Evolutionary conservation across 1,139 yeast species (phyloP).

Genomic region (Magnusiomyces paraingens): DNA sequence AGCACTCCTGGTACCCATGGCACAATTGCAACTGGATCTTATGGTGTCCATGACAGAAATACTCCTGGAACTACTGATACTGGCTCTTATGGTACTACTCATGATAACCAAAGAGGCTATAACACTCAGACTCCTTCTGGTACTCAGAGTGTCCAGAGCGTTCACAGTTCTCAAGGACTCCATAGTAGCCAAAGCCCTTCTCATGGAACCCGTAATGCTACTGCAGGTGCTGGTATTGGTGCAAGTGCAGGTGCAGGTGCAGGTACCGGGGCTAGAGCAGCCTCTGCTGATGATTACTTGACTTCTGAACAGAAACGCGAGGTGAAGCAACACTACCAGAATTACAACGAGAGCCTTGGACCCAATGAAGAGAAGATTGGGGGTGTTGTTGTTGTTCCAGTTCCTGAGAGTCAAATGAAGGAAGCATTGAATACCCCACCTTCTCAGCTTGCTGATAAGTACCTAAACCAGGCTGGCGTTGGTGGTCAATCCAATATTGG

Average conservation of each 20-base stretch:
- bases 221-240: no score
- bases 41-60: no score
- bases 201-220: no score
- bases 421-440: slow-evolving; percentile 4
- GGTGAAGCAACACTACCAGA: slow-evolving; percentile 11
- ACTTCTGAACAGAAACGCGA: slow-evolving; percentile 12
- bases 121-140: no score
- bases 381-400: slow-evolving; percentile 12
- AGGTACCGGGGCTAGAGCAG: background rate
- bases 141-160: no score
- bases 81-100: no score
- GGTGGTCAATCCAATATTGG: background rate
- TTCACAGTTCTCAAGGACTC: no score
- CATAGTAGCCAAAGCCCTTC: no score
- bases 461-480: background rate
- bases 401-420: slow-evolving; percentile 9
- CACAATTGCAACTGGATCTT: no score
- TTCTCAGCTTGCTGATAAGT: slow-evolving; percentile 35
- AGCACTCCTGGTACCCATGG: no score
- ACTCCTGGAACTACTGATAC: no score
- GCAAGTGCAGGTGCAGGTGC: background rate
- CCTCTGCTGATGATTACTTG: slow-evolving; percentile 9
- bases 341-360: slow-evolving; percentile 6
- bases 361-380: slow-evolving; percentile 14
- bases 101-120: no score